phyloP scores from a whole-genome alignment of 495 filamentous ascomycete genomes.

The Cryomyces minteri region DNA sequence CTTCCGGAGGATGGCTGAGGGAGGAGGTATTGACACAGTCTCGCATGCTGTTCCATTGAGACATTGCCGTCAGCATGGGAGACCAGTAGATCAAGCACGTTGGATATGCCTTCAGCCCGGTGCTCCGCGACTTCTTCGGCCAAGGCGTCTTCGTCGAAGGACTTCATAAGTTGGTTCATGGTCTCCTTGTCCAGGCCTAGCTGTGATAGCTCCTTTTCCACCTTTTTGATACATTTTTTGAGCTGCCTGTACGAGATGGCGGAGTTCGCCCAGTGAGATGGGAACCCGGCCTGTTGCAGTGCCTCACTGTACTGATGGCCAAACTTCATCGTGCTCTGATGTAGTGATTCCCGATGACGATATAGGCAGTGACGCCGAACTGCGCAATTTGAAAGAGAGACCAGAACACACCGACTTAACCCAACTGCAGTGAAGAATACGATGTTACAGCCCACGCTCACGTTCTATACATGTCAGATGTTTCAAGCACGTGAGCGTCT shows the following conservation, averaged over 20 bases:
- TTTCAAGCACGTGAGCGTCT: too few relatives aligned
- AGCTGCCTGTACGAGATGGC: constrained; percentile 56
- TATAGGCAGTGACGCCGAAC: too few relatives aligned
- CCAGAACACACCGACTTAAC: too few relatives aligned
- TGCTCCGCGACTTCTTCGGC: not conserved
- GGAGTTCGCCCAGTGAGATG: constrained; percentile 45
- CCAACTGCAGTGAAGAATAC: too few relatives aligned
- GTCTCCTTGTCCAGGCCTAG: constrained; percentile 43
- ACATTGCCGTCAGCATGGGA: not conserved
- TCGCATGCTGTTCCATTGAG: constrained; percentile 1
- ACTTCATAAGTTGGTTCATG: constrained; percentile 28
- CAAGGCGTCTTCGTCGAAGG: not conserved
- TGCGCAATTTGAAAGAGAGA: not conserved
- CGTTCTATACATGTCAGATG: too few relatives aligned
- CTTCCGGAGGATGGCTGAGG: not conserved
- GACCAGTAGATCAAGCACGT: too few relatives aligned
- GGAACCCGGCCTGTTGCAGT: constrained; percentile 34
- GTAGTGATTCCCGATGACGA: too few relatives aligned
- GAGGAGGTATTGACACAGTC: constrained; percentile 13
- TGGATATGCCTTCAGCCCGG: constrained; percentile 1
- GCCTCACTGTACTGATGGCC: constrained; percentile 44
- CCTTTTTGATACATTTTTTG: constrained; percentile 57
- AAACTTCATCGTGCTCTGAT: constrained; percentile 44
- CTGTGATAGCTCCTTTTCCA: constrained; percentile 37
- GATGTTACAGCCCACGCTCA: too few relatives aligned